These are phyloP conservation scores for Pluteus cervinus DNA, from an alignment of 768 basidiomycete genomes.

Conservation along the genomic window DNA sequence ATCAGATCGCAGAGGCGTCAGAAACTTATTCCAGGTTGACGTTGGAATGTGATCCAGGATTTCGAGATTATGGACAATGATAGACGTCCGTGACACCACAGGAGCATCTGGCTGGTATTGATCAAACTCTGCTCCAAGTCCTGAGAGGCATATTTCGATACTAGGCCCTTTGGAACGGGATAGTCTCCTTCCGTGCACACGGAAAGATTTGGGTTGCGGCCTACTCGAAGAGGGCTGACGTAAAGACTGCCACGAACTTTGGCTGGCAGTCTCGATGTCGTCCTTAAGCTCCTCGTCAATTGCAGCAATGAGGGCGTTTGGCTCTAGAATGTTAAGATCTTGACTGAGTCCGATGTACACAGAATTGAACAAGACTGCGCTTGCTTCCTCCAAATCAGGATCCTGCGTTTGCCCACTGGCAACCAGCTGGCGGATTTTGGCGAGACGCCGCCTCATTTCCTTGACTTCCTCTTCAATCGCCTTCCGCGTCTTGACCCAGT, in stretches of 20 bases:
- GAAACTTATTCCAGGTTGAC: constrained; percentile 97
- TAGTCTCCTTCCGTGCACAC: constrained; percentile 53
- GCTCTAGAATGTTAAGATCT: constrained; percentile 68
- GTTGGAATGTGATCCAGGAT: constrained; percentile 98
- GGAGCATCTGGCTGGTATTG: constrained; percentile 49
- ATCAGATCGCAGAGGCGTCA: constrained; percentile 81
- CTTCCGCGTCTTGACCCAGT: constrained; percentile 83
- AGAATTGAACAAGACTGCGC: constrained; percentile 85
- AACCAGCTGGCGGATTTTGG: constrained; percentile 87
- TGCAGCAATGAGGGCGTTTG: constrained; percentile 75
- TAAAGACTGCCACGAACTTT: constrained; percentile 92
- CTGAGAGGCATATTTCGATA: constrained; percentile 77
- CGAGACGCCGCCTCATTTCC: constrained; percentile 78
- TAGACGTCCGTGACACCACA: constrained; percentile 59
- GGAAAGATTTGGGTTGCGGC: constrained; percentile 29
- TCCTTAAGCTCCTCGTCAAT: constrained; percentile 89
- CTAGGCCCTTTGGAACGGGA: constrained; percentile 71
- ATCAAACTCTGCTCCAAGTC: constrained; percentile 62
- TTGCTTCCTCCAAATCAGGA: constrained; percentile 63
- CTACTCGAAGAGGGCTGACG: constrained; percentile 42
- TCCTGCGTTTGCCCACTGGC: constrained; percentile 87
- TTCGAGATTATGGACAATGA: constrained; percentile 69
- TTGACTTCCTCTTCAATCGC: constrained; percentile 85
- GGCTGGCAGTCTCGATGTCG: constrained; percentile 64
- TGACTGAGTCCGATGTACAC: constrained; percentile 88